phyloP scores from a whole-genome alignment of 2,329 filamentous ascomycete genomes.

The Ophiosphaerella herpotricha region DNA sequence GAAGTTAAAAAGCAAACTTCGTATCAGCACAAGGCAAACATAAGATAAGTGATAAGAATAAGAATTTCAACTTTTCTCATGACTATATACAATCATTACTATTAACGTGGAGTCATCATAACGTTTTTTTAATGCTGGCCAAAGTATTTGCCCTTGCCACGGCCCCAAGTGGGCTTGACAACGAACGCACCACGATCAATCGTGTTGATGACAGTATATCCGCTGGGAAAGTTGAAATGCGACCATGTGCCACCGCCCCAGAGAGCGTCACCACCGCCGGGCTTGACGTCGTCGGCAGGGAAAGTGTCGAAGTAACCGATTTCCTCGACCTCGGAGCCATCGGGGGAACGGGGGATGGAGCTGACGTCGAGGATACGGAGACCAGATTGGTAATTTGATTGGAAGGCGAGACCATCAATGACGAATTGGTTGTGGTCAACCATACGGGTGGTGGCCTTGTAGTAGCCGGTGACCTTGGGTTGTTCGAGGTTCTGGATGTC shows the following conservation, averaged over 20 bases:
- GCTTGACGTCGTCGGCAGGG: slow-evolving; percentile 45
- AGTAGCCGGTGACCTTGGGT: slow-evolving; percentile 48
- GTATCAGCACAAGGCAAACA: too few species aligned
- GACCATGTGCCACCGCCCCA: slow-evolving; percentile 52
- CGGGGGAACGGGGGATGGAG: slow-evolving; percentile 44
- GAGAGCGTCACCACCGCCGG: slow-evolving; percentile 42
- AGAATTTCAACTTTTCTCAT: neutral
- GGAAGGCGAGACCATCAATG: slow-evolving; percentile 47
- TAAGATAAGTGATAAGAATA: too few species aligned
- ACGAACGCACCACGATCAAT: slow-evolving; percentile 52
- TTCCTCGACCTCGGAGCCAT: slow-evolving; percentile 47
- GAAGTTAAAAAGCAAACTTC: too few species aligned
- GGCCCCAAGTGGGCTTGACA: slow-evolving; percentile 35
- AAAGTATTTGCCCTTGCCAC: slow-evolving; percentile 34
- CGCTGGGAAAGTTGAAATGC: slow-evolving; percentile 47
- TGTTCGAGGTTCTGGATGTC: slow-evolving; percentile 44
- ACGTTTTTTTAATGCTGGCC: slow-evolving; percentile 15
- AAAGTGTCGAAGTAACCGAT: slow-evolving; percentile 51
- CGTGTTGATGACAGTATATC: slow-evolving; percentile 55
- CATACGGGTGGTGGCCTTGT: slow-evolving; percentile 45
- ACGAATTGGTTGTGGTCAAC: slow-evolving; percentile 56
- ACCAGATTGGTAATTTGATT: slow-evolving; percentile 52
- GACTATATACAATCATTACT: neutral
- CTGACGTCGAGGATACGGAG: slow-evolving; percentile 50
- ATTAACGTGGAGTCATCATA: neutral